A percentile compares a stretch with the other conserved stretches of the same genome.
Conservation (phyloP, 805 yeast genomes). For the Phaffomyces opuntiae region DNA sequence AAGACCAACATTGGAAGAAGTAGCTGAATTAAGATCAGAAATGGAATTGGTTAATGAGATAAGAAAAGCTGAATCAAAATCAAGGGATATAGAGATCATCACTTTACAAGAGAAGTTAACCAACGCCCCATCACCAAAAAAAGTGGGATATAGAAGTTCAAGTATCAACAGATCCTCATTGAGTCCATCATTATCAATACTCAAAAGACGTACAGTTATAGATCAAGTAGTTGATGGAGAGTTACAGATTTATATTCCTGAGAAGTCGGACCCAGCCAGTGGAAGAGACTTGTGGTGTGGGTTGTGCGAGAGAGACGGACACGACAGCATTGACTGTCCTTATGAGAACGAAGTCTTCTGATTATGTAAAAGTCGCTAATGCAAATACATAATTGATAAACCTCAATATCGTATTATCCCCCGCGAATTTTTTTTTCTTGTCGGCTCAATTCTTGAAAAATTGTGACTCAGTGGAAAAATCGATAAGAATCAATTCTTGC, state of each 20-base stretch:
- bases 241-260: slow-evolving; percentile 46
- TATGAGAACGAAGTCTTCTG: slow-evolving; percentile 37
- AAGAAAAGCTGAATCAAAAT: slow-evolving; percentile 24
- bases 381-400: too few species aligned
- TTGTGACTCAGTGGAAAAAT: not conserved
- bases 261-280: slow-evolving; percentile 53
- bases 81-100: slow-evolving; percentile 20
- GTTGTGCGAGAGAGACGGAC: slow-evolving; percentile 86
- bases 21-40: slow-evolving; percentile 39
- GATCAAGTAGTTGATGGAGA: slow-evolving; percentile 27
- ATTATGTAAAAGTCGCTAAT: too few species aligned
- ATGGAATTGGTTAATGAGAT: slow-evolving; percentile 33
- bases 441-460: not conserved
- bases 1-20: slow-evolving; percentile 36
- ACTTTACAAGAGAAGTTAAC: slow-evolving; percentile 14
- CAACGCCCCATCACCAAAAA: not conserved
- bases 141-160: not conserved
- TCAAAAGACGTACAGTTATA: slow-evolving; percentile 20
- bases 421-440: not conserved
- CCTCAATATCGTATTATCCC: not conserved
- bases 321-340: slow-evolving; percentile 82
- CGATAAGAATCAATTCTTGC: not conserved
- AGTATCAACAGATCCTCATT: not conserved
- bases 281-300: slow-evolving; percentile 89
- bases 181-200: not conserved